Evolutionary conservation across 1,139 yeast species (phyloP).

Genomic region (Geotrichum candidum): DNA sequence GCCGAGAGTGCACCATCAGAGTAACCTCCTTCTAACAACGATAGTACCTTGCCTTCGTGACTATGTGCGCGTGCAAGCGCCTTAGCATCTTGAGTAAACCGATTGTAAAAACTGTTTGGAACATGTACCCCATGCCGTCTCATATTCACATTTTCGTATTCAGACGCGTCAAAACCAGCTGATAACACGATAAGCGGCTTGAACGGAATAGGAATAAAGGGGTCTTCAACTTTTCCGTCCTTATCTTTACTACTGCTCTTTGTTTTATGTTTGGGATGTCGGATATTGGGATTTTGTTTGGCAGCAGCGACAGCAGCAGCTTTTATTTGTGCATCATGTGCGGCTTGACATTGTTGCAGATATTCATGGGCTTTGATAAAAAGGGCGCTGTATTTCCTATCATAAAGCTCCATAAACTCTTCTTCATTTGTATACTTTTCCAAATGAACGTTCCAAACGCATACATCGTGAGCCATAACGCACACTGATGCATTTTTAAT

Average conservation of each 20-base stretch:
- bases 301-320: constrained; percentile 15
- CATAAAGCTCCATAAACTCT: constrained; percentile 63
- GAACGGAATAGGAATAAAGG: constrained; percentile 37
- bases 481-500: constrained; percentile 77
- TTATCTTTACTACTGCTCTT: background rate
- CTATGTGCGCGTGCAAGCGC: constrained; percentile 57
- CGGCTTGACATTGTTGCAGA: constrained; percentile 37
- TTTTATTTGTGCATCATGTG: constrained; percentile 4
- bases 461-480: constrained; percentile 68
- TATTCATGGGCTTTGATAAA: constrained; percentile 66
- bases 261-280: constrained; percentile 24
- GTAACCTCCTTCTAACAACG: constrained; percentile 81
- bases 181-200: constrained; percentile 68
- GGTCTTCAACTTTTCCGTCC: background rate
- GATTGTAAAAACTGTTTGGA: constrained; percentile 73
- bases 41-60: constrained; percentile 52
- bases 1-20: constrained; percentile 78
- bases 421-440: constrained; percentile 56
- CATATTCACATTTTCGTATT: constrained; percentile 75
- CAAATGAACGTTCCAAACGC: constrained; percentile 81
- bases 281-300: constrained; percentile 23
- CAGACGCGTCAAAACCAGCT: constrained; percentile 89
- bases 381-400: constrained; percentile 54
- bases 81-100: constrained; percentile 67
- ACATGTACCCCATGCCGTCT: constrained; percentile 80